Percentiles rank a stretch among this genome's conserved stretches.
These are phyloP conservation scores for Euclidium syriacum DNA, from an alignment of 345 rosid species.

Conservation along the genomic window DNA sequence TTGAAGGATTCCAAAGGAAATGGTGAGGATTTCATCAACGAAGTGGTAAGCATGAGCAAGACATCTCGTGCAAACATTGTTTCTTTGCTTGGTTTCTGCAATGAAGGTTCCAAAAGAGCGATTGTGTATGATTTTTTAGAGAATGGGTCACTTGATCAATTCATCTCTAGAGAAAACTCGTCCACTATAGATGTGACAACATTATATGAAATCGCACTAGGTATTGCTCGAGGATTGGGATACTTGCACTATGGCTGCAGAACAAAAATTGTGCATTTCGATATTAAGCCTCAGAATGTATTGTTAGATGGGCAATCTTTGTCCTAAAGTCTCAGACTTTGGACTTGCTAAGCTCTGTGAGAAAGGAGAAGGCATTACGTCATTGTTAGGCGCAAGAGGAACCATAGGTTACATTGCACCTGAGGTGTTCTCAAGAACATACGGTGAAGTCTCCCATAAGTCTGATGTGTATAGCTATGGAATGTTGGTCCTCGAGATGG, in stretches of 20 bases:
- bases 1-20: background rate
- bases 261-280: slow-evolving; percentile 37
- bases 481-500: slow-evolving; percentile 35
- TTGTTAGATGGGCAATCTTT: slow-evolving; percentile 28
- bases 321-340: slow-evolving; percentile 38
- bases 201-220: no score
- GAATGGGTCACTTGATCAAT: no score
- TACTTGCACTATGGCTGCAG: slow-evolving; percentile 41
- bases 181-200: background rate
- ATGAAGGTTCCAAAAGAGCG: slow-evolving; percentile 22
- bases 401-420: no score
- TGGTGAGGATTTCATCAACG: slow-evolving; percentile 36
- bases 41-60: slow-evolving; percentile 37
- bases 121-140: slow-evolving; percentile 30
- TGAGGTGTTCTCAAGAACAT: slow-evolving; percentile 16
- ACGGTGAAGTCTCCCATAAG: slow-evolving; percentile 31
- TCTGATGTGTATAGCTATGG: slow-evolving; percentile 40
- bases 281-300: slow-evolving; percentile 42
- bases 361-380: slow-evolving; percentile 20
- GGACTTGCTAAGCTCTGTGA: slow-evolving; percentile 38
- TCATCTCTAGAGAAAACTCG: background rate
- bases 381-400: slow-evolving; percentile 17
- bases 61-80: no score
- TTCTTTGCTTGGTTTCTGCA: slow-evolving; percentile 31
- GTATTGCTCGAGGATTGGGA: slow-evolving; percentile 38